phyloP scores from a whole-genome alignment of 768 basidiomycete genomes.

The Hericium rajendrae region DNA sequence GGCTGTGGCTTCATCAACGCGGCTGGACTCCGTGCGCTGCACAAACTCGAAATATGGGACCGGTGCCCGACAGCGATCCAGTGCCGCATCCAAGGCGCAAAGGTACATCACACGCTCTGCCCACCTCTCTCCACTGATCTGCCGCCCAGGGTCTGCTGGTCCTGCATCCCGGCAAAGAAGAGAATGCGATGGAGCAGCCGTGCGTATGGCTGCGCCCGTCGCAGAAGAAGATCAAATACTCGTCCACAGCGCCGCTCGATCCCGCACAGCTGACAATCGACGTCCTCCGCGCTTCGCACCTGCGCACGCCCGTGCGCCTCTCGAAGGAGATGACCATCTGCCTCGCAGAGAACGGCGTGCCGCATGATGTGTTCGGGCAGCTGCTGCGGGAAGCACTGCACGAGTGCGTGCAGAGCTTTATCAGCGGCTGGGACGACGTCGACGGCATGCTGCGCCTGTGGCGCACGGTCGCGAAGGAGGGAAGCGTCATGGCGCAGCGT shows the following conservation, averaged over 20 bases:
- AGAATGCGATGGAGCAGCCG: constrained; percentile 8
- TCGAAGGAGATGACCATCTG: constrained; percentile 55
- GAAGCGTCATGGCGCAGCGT: constrained; percentile 16
- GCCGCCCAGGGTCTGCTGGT: constrained; percentile 21
- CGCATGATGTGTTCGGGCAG: constrained; percentile 27
- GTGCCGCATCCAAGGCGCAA: constrained; percentile 21
- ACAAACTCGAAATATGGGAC: constrained; percentile 14
- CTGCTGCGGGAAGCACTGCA: constrained; percentile 16
- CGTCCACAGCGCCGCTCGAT: constrained; percentile 22
- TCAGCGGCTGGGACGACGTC: constrained; percentile 15
- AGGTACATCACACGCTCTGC: constrained; percentile 10
- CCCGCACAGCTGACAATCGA: constrained; percentile 41
- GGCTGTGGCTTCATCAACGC: constrained; percentile 66
- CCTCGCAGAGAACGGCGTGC: constrained; percentile 55
- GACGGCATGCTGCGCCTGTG: constrained; percentile 17
- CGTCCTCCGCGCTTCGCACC: constrained; percentile 41
- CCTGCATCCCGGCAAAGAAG: constrained; percentile 14
- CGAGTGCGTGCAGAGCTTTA: constrained; percentile 18
- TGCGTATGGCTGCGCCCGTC: constrained; percentile 22
- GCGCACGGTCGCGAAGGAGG: constrained; percentile 14
- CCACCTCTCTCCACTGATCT: neutral
- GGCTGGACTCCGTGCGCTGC: constrained; percentile 28
- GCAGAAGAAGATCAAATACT: constrained; percentile 28
- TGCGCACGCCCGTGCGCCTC: constrained; percentile 36
- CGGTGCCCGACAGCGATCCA: constrained; percentile 21